These are phyloP conservation scores for Mrakia blollopis DNA, from an alignment of 768 basidiomycete species.

Conservation along the genomic window DNA sequence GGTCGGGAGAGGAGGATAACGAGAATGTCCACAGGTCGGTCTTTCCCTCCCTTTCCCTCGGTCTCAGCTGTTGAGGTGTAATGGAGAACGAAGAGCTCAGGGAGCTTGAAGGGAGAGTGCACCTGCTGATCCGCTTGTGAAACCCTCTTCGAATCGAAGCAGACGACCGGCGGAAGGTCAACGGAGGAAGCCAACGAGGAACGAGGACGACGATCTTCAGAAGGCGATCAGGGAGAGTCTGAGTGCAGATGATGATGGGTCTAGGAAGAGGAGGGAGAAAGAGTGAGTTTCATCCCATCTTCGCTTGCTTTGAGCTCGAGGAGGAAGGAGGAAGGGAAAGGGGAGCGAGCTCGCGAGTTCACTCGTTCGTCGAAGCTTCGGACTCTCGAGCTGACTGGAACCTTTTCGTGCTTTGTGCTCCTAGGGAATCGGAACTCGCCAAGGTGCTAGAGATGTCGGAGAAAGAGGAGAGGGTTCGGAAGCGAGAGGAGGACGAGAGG, in stretches of 20 bases:
- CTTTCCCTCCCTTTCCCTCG: neutral
- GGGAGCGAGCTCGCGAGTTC: neutral
- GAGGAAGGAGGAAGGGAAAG: neutral
- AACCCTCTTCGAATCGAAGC: neutral
- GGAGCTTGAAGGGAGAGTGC: neutral
- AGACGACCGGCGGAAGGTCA: constrained; percentile 11
- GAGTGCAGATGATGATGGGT: constrained; percentile 64
- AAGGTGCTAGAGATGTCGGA: constrained; percentile 78
- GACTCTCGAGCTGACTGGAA: neutral
- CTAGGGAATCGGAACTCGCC: constrained; percentile 70
- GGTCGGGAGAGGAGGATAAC: constrained; percentile 50
- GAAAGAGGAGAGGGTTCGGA: constrained; percentile 79
- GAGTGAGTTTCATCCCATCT: constrained; percentile 35
- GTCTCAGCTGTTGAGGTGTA: neutral
- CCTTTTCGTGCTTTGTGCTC: neutral
- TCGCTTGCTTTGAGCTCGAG: neutral
- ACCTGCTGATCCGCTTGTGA: neutral
- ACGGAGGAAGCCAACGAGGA: constrained; percentile 20
- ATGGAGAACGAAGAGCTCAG: neutral
- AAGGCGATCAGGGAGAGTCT: constrained; percentile 83
- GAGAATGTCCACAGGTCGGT: constrained; percentile 43
- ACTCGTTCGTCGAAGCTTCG: neutral
- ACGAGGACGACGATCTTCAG: constrained; percentile 76
- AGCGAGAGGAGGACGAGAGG: constrained; percentile 73
- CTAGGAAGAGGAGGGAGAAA: constrained; percentile 51